Percentiles rank a stretch among this genome's conserved stretches.
phyloP scores from a whole-genome alignment of 345 rosid genomes.

The Excoecaria agallocha region DNA sequence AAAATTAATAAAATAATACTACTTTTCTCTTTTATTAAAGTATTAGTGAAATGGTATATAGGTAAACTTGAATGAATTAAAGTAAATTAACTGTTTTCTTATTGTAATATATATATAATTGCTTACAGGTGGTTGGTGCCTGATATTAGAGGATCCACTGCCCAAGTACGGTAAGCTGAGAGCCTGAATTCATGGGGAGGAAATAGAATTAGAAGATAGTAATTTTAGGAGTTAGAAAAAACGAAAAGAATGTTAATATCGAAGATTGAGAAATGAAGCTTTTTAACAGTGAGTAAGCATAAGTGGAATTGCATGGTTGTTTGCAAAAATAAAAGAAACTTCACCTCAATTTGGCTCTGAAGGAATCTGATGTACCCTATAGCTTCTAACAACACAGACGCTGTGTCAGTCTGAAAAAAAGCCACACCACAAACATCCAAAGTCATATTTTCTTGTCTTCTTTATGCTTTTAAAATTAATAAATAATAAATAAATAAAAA shows the following conservation, averaged over 20 bases:
- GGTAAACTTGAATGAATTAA: no score
- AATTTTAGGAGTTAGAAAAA: constrained; percentile 12
- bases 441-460: constrained; percentile 26
- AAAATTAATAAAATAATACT: no score
- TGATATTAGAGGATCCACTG: constrained; percentile 56
- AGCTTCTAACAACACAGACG: constrained; percentile 31
- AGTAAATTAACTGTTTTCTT: neutral
- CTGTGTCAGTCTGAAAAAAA: constrained; percentile 32
- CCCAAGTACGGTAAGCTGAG: constrained; percentile 96
- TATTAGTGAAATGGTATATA: no score
- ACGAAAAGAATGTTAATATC: constrained; percentile 20
- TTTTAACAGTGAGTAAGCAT: constrained; percentile 18
- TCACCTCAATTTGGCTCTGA: constrained; percentile 33
- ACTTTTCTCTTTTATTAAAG: no score
- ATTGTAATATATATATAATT: neutral
- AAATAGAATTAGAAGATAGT: constrained; percentile 5
- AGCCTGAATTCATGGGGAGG: constrained; percentile 56
- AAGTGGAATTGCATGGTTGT: constrained; percentile 23
- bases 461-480: constrained; percentile 10
- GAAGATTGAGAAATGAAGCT: constrained; percentile 5
- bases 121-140: constrained; percentile 60
- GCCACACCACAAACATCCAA: constrained; percentile 30
- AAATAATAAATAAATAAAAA: no score
- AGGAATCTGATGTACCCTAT: constrained; percentile 35
- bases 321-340: constrained; percentile 26